phyloP scores from a whole-genome alignment of 2,329 filamentous ascomycete species.

The Ophiobolus disseminans region DNA sequence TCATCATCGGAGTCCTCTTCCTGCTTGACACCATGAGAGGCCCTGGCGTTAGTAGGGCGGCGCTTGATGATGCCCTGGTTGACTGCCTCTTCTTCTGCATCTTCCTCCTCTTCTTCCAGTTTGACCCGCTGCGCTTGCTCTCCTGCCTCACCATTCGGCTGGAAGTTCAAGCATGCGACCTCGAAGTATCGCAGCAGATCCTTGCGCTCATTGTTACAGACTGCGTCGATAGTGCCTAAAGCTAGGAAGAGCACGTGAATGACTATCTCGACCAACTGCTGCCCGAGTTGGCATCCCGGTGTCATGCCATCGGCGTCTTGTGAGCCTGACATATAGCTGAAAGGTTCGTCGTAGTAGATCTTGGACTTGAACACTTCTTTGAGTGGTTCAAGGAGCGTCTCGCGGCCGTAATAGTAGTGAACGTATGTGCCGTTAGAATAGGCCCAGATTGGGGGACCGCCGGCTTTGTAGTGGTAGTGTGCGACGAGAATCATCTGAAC shows the following conservation, averaged over 20 bases:
- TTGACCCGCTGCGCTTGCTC: background rate
- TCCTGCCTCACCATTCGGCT: background rate
- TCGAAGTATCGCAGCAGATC: constrained; percentile 7
- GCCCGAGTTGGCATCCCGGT: background rate
- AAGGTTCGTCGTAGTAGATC: background rate
- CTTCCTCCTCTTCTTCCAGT: too few relatives aligned
- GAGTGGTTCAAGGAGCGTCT: background rate
- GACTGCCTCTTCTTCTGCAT: too few relatives aligned
- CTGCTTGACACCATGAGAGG: too few relatives aligned
- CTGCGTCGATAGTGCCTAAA: background rate
- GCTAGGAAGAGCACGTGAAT: constrained; percentile 14
- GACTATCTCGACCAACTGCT: constrained; percentile 4
- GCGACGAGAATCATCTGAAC: constrained; percentile 8
- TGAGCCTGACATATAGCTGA: background rate
- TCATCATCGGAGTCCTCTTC: too few relatives aligned
- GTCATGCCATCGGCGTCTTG: too few relatives aligned
- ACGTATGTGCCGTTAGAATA: background rate
- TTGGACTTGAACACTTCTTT: background rate
- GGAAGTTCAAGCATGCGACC: background rate
- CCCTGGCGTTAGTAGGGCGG: too few relatives aligned
- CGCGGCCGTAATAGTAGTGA: constrained; percentile 4
- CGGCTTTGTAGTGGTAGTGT: background rate
- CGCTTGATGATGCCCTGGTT: too few relatives aligned
- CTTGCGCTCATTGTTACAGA: background rate
- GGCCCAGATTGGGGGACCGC: constrained; percentile 10